Evolutionary conservation across 2,329 filamentous ascomycete species (phyloP).

Genomic region (Colletotrichum cordylinicola): DNA sequence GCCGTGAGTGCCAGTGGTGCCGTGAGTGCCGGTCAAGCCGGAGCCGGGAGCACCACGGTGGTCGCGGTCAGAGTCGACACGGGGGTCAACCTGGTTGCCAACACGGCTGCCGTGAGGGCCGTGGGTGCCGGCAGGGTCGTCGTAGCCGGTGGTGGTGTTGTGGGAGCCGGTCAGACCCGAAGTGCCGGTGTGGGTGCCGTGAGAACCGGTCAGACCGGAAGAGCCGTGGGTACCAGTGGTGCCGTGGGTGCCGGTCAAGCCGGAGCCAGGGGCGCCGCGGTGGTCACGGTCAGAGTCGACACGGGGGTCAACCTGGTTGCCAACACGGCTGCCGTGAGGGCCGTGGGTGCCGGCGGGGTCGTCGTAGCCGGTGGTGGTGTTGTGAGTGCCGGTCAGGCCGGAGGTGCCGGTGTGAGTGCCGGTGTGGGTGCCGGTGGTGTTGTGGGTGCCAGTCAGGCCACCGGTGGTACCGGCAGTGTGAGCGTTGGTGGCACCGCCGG

Average conservation of each 20-base stretch:
- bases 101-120: conserved; percentile 31
- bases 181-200: conserved; percentile 38
- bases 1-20: conserved; percentile 13
- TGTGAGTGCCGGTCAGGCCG: conserved; percentile 27
- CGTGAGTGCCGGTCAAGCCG: conserved; percentile 1
- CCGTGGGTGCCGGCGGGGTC: conserved; percentile 34
- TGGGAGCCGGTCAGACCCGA: conserved; percentile 17
- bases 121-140: conserved; percentile 1
- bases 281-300: conserved; percentile 51
- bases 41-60: conserved; percentile 18
- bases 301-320: conserved; percentile 54
- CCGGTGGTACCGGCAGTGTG: conserved; percentile 11
- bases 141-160: not conserved
- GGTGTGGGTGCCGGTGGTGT: conserved; percentile 45
- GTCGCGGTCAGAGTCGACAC: conserved; percentile 25
- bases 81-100: not conserved
- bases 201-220: conserved; percentile 27
- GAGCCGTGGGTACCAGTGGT: conserved; percentile 12
- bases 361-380: conserved; percentile 30
- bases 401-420: conserved; percentile 28
- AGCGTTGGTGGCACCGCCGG: conserved; percentile 13
- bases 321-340: conserved; percentile 41
- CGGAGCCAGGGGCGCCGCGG: conserved; percentile 17
- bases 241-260: conserved; percentile 9
- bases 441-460: conserved; percentile 28